Evolutionary conservation across 768 basidiomycete genomes (phyloP).

Genomic region (Tubosaeta sp.): DNA sequence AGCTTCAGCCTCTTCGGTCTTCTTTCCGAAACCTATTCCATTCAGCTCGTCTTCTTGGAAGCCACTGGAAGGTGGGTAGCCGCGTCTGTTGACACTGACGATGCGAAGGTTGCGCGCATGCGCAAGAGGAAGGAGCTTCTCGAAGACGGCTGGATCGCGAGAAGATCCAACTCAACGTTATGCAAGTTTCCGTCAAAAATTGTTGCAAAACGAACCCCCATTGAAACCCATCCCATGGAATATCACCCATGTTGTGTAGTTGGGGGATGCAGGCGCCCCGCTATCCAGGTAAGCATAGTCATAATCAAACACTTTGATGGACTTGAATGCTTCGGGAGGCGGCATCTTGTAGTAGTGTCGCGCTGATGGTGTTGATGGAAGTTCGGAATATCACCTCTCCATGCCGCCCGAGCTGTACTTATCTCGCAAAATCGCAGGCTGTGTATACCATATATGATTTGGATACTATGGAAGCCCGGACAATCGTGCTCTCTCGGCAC

Average conservation of each 20-base stretch:
- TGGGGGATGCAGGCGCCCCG: constrained; percentile 13
- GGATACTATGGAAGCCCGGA: too few relatives aligned
- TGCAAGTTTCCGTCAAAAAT: background rate
- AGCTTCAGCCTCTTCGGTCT: constrained; percentile 9
- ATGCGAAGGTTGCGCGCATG: constrained; percentile 19
- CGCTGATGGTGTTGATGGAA: too few relatives aligned
- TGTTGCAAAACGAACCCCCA: constrained; percentile 9
- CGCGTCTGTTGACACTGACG: constrained; percentile 24
- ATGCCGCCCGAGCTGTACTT: too few relatives aligned
- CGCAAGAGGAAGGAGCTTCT: constrained; percentile 22
- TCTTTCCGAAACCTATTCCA: constrained; percentile 13
- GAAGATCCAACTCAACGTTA: background rate
- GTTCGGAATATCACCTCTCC: too few relatives aligned
- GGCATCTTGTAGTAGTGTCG: constrained; percentile 1
- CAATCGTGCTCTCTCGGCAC: too few relatives aligned
- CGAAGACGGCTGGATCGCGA: constrained; percentile 1
- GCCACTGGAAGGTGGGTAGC: constrained; percentile 23
- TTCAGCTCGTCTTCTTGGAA: constrained; percentile 14
- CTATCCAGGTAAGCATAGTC: constrained; percentile 21
- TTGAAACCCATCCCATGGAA: constrained; percentile 20
- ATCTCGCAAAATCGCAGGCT: too few relatives aligned
- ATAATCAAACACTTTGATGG: constrained; percentile 12
- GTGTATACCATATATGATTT: too few relatives aligned
- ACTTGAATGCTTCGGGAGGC: constrained; percentile 1
- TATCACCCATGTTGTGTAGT: constrained; percentile 23